Evolutionary conservation across 768 basidiomycete genomes (phyloP).

Genomic region (Phaeolepiota aurea): DNA sequence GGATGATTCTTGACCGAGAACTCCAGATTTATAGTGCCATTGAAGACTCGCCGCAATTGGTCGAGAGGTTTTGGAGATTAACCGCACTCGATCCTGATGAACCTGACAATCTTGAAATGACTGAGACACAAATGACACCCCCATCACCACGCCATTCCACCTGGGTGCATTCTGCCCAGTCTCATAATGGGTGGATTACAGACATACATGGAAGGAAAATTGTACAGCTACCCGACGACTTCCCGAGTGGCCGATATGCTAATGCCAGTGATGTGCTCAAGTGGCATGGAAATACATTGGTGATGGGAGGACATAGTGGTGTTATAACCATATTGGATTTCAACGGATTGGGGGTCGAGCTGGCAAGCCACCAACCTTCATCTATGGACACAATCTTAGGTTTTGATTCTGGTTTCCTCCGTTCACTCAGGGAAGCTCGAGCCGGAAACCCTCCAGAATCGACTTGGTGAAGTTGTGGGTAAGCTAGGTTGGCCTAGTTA

Average conservation of each 20-base stretch:
- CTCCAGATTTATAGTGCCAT: too few species aligned
- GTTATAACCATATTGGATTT: not conserved
- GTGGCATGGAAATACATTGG: not conserved
- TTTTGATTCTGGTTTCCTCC: not conserved
- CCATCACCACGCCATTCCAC: too few species aligned
- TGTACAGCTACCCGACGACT: not conserved
- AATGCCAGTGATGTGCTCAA: not conserved
- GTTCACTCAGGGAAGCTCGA: not conserved
- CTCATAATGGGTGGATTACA: not conserved
- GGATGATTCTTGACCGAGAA: too few species aligned
- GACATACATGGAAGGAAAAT: not conserved
- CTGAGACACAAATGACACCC: too few species aligned
- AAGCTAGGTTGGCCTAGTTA: too few species aligned
- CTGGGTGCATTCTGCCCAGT: not conserved
- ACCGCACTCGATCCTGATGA: too few species aligned
- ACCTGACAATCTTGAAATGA: too few species aligned
- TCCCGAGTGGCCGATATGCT: not conserved
- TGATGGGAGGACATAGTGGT: not conserved
- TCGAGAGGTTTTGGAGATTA: too few species aligned
- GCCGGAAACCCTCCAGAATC: too few species aligned
- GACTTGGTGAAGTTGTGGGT: too few species aligned
- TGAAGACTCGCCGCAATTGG: too few species aligned
- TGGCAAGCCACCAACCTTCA: not conserved
- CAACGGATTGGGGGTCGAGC: not conserved
- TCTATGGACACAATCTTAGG: not conserved